Conservation (phyloP, 1,139 yeast genomes). For the Blastobotrys proliferans region DNA sequence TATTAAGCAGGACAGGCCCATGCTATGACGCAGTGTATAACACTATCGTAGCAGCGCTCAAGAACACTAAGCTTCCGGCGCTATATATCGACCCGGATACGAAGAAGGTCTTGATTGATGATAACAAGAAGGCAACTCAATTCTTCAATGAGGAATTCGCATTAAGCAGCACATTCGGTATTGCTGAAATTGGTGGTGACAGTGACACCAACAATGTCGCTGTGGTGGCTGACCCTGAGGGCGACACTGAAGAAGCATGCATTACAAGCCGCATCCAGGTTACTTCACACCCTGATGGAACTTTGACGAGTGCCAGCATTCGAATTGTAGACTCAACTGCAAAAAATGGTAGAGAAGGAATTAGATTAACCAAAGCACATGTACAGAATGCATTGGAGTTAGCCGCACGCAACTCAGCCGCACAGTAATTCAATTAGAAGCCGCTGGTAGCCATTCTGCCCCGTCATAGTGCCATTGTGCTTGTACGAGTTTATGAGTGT, state of each 20-base stretch:
- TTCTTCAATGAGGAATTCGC: slow-evolving; percentile 2
- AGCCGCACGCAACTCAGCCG: too few species aligned
- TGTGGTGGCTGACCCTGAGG: slow-evolving; percentile 66
- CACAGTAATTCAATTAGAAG: too few species aligned
- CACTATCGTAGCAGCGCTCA: slow-evolving; percentile 61
- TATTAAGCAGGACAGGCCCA: slow-evolving; percentile 79
- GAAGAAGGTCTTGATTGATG: slow-evolving; percentile 41
- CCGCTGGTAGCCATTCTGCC: too few species aligned
- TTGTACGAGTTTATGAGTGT: too few species aligned
- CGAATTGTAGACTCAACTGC: slow-evolving; percentile 18
- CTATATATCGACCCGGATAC: slow-evolving; percentile 44
- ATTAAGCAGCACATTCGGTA: slow-evolving; percentile 63
- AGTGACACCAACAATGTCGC: slow-evolving; percentile 34
- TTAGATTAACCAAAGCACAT: slow-evolving; percentile 15
- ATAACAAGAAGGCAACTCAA: slow-evolving; percentile 25
- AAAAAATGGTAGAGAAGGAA: slow-evolving; percentile 16
- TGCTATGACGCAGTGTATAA: slow-evolving; percentile 74
- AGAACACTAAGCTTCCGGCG: slow-evolving; percentile 58
- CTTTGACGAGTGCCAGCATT: slow-evolving; percentile 20
- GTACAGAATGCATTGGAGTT: slow-evolving; percentile 16
- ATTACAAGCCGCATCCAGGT: slow-evolving; percentile 44
- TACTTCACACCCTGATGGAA: slow-evolving; percentile 30
- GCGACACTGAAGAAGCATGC: slow-evolving; percentile 68
- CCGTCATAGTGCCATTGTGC: too few species aligned
- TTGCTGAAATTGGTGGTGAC: slow-evolving; percentile 37